A percentile compares a stretch with the other conserved stretches of the same genome.
These are phyloP conservation scores for Ophiostoma sp. DNA, from an alignment of 2,329 filamentous ascomycete species.

Conservation along the genomic window DNA sequence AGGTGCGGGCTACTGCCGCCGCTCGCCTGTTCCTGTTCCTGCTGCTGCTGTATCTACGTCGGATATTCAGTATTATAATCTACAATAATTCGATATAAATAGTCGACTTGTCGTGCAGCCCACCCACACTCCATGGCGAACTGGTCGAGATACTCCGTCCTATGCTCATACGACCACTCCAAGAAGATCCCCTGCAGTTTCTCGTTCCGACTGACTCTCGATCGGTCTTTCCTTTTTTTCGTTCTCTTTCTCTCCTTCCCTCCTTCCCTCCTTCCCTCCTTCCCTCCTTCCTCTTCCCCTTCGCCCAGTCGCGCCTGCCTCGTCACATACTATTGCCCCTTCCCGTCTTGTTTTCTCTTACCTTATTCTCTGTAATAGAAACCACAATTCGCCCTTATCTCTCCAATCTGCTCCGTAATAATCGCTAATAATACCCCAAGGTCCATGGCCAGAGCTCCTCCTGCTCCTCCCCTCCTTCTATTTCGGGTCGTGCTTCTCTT, in stretches of 20 bases:
- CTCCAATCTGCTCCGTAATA: conserved; percentile 4
- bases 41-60: background rate
- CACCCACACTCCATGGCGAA: background rate
- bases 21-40: background rate
- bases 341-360: conserved; percentile 18
- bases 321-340: background rate
- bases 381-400: conserved; percentile 11
- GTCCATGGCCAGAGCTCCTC: conserved; percentile 13
- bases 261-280: background rate
- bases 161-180: background rate
- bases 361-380: conserved; percentile 23
- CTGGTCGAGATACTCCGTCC: background rate
- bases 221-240: background rate
- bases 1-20: background rate
- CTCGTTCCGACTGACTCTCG: conserved; percentile 6
- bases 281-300: background rate
- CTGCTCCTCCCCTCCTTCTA: conserved; percentile 3
- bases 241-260: background rate
- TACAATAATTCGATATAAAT: background rate
- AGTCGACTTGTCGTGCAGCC: background rate
- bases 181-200: conserved; percentile 16
- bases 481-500: background rate
- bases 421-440: background rate
- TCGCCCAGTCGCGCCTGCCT: conserved; percentile 2
- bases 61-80: background rate